Percentiles rank a stretch among this genome's conserved stretches.
phyloP scores from a whole-genome alignment of 179 eudicot species.

The Nepenthes alata region DNA sequence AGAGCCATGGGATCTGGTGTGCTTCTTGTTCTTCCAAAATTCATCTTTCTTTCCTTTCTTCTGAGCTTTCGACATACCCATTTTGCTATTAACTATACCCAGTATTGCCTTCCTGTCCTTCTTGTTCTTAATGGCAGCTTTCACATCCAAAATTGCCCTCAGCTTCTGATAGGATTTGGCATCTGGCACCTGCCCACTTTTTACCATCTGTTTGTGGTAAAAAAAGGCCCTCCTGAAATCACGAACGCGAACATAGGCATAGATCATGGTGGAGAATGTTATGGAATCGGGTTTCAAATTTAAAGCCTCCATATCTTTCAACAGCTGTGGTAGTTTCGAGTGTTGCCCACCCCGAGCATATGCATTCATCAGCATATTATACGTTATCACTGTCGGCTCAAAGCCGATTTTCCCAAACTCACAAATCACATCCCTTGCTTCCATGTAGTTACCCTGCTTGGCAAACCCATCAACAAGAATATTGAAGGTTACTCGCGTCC shows the following conservation, averaged over 20 bases:
- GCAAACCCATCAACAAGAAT: slow-evolving; percentile 87
- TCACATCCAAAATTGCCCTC: slow-evolving; percentile 65
- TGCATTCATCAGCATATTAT: slow-evolving; percentile 90
- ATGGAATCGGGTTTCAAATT: slow-evolving; percentile 73
- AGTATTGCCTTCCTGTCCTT: slow-evolving; percentile 69
- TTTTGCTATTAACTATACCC: slow-evolving; percentile 65
- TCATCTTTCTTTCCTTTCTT: slow-evolving; percentile 80
- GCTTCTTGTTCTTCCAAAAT: slow-evolving; percentile 75
- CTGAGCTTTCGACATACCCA: slow-evolving; percentile 50
- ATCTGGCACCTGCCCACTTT: slow-evolving; percentile 80
- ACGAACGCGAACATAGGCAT: slow-evolving; percentile 75
- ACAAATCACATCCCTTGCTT: slow-evolving; percentile 72
- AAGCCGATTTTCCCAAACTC: slow-evolving; percentile 76
- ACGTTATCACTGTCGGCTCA: slow-evolving; percentile 79
- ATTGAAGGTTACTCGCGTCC: slow-evolving; percentile 76
- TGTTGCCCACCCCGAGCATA: slow-evolving; percentile 89
- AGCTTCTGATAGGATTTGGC: slow-evolving; percentile 60
- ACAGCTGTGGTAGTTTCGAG: slow-evolving; percentile 60
- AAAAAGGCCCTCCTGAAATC: slow-evolving; percentile 82
- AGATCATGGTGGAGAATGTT: slow-evolving; percentile 78
- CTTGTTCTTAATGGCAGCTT: slow-evolving; percentile 70
- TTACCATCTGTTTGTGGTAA: slow-evolving; percentile 84
- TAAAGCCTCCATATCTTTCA: slow-evolving; percentile 68
- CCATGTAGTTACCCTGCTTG: slow-evolving; percentile 74
- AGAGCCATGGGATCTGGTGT: slow-evolving; percentile 18